Conservation (phyloP, 768 basidiomycete genomes). For the Hygrocybe coccinea region DNA sequence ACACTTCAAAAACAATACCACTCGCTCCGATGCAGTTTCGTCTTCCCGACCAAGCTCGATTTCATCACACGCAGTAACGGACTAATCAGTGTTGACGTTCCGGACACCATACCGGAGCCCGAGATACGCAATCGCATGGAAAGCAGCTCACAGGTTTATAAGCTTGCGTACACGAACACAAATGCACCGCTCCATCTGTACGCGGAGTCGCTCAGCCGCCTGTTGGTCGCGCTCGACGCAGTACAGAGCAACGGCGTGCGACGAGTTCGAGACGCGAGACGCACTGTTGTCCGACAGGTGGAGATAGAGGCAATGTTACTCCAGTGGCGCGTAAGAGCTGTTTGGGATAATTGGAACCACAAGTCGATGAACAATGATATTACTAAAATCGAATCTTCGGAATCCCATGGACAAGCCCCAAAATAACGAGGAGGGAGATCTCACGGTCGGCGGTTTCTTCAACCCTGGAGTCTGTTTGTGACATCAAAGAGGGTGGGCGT, state of each 20-base stretch:
- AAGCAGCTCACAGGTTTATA: conserved; percentile 28
- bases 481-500: too few species aligned
- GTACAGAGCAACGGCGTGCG: conserved; percentile 60
- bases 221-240: conserved; percentile 64
- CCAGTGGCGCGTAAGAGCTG: conserved; percentile 42
- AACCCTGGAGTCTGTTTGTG: too few species aligned
- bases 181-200: conserved; percentile 62
- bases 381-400: too few species aligned
- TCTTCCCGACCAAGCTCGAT: conserved; percentile 43
- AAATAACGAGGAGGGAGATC: too few species aligned
- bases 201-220: conserved; percentile 54
- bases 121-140: conserved; percentile 12
- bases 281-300: conserved; percentile 50
- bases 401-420: too few species aligned
- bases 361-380: too few species aligned
- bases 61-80: conserved; percentile 29
- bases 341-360: conserved; percentile 22
- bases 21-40: conserved; percentile 38
- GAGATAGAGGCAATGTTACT: conserved; percentile 56
- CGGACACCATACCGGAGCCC: conserved; percentile 26
- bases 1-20: conserved; percentile 42
- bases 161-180: conserved; percentile 55
- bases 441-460: too few species aligned
- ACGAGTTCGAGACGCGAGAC: conserved; percentile 47
- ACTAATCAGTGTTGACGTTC: conserved; percentile 6